Percentiles rank a stretch among this genome's conserved stretches.
phyloP scores from a whole-genome alignment of 2,329 filamentous ascomycete species.

The Acrocalymma vagum region DNA sequence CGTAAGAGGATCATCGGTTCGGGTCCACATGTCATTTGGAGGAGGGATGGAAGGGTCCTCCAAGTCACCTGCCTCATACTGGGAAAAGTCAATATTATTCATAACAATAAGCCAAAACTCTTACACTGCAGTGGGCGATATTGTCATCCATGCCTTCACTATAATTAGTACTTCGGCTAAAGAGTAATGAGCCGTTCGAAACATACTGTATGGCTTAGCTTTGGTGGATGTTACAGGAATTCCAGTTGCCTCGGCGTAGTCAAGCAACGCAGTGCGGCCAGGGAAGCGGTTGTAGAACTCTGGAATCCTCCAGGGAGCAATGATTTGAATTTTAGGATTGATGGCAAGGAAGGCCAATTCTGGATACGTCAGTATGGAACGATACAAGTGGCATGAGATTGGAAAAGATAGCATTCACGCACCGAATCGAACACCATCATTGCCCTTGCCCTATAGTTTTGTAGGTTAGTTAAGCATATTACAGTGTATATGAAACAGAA shows the following conservation, averaged over 20 bases:
- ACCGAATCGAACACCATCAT: slow-evolving; percentile 73
- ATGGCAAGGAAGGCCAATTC: slow-evolving; percentile 69
- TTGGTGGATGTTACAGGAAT: slow-evolving; percentile 79
- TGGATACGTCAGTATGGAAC: too few species aligned
- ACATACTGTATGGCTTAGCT: slow-evolving; percentile 62
- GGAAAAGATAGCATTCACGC: too few species aligned
- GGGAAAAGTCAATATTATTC: too few species aligned
- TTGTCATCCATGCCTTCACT: slow-evolving; percentile 75
- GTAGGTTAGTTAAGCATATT: too few species aligned
- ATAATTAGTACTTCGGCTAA: too few species aligned
- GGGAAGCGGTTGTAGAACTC: slow-evolving; percentile 75
- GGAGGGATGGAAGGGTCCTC: slow-evolving; percentile 72
- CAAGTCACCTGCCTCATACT: slow-evolving; percentile 63
- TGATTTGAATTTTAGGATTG: slow-evolving; percentile 73
- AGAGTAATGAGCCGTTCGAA: too few species aligned
- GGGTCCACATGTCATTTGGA: slow-evolving; percentile 82
- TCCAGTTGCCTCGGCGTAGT: slow-evolving; percentile 72
- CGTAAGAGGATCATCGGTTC: slow-evolving; percentile 72
- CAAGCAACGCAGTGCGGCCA: slow-evolving; percentile 75
- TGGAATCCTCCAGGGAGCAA: slow-evolving; percentile 77
- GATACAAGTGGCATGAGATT: too few species aligned
- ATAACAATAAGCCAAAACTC: too few species aligned
- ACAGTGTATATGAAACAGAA: too few species aligned
- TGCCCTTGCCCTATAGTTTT: slow-evolving; percentile 63
- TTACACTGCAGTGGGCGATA: slow-evolving; percentile 76